Conservation (phyloP, 805 yeast species). For the Schwanniomyces polymorphus region DNA sequence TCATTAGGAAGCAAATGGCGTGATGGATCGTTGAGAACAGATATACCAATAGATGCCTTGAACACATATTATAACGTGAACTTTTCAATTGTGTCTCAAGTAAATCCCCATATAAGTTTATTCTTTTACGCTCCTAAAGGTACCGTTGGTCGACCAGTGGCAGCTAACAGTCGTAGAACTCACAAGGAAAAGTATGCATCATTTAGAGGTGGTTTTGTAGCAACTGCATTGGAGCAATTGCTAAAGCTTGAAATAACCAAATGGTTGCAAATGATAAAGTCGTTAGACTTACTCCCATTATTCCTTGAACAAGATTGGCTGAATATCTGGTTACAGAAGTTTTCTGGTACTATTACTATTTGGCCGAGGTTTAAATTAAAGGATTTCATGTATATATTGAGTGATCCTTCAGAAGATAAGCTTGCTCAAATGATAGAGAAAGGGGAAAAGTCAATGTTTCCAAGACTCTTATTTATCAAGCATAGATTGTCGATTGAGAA, state of each 20-base stretch:
- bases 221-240: slow-evolving; percentile 69
- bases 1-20: slow-evolving; percentile 75
- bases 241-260: slow-evolving; percentile 73
- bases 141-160: slow-evolving; percentile 76
- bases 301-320: slow-evolving; percentile 80
- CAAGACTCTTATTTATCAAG: slow-evolving; percentile 62
- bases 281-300: slow-evolving; percentile 66
- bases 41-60: slow-evolving; percentile 71
- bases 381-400: slow-evolving; percentile 63
- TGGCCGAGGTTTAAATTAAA: slow-evolving; percentile 65
- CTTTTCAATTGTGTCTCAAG: slow-evolving; percentile 77
- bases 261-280: slow-evolving; percentile 68
- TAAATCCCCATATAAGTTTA: slow-evolving; percentile 76
- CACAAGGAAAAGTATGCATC: slow-evolving; percentile 31
- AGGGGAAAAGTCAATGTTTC: slow-evolving; percentile 68
- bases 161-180: slow-evolving; percentile 47
- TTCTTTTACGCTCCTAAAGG: slow-evolving; percentile 81
- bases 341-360: slow-evolving; percentile 73
- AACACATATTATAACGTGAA: slow-evolving; percentile 76
- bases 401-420: slow-evolving; percentile 65
- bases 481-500: slow-evolving; percentile 68
- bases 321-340: slow-evolving; percentile 69
- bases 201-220: slow-evolving; percentile 75
- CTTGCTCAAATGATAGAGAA: slow-evolving; percentile 54
- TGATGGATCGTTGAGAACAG: slow-evolving; percentile 79